Conservation (phyloP, 768 basidiomycete species). For the Cyclocybe aegerita region DNA sequence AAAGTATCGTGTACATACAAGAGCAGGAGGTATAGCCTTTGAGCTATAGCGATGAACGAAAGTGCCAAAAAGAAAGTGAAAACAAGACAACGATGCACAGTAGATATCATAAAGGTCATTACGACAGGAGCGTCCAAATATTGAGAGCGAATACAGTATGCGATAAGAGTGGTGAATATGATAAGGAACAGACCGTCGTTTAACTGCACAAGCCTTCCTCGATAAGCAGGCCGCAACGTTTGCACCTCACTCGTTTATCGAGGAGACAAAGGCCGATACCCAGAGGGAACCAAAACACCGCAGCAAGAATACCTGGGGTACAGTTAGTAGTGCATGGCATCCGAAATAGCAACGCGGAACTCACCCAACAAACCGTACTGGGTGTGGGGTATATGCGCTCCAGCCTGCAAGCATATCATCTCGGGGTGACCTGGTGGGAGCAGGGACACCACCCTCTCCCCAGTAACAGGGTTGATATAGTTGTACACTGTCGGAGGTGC, state of each 20-base stretch:
- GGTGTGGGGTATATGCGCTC: slow-evolving; percentile 61
- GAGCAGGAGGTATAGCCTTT: no score
- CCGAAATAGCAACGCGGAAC: slow-evolving; percentile 18
- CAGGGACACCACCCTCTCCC: slow-evolving; percentile 57
- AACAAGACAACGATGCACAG: no score
- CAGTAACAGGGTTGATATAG: slow-evolving; percentile 64
- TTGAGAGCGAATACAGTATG: no score
- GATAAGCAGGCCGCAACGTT: slow-evolving; percentile 43
- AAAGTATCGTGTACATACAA: no score
- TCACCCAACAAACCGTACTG: slow-evolving; percentile 71
- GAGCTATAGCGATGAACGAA: no score
- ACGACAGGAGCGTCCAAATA: no score
- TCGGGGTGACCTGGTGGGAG: slow-evolving; percentile 79
- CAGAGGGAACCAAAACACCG: slow-evolving; percentile 84
- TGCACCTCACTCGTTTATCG: slow-evolving; percentile 69
- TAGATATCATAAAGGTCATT: no score
- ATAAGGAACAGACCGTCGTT: slow-evolving; percentile 1
- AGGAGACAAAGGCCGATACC: slow-evolving; percentile 78
- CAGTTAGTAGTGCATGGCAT: slow-evolving; percentile 2
- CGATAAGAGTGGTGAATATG: no score
- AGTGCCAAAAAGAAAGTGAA: no score
- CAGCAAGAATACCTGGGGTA: slow-evolving; percentile 67
- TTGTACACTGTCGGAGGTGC: slow-evolving; percentile 58
- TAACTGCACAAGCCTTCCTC: slow-evolving; percentile 44
- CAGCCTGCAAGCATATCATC: slow-evolving; percentile 82